Evolutionary conservation across 192 early-diverging fungal genomes (phyloP).

Genomic region (Coemansia asiatica): DNA sequence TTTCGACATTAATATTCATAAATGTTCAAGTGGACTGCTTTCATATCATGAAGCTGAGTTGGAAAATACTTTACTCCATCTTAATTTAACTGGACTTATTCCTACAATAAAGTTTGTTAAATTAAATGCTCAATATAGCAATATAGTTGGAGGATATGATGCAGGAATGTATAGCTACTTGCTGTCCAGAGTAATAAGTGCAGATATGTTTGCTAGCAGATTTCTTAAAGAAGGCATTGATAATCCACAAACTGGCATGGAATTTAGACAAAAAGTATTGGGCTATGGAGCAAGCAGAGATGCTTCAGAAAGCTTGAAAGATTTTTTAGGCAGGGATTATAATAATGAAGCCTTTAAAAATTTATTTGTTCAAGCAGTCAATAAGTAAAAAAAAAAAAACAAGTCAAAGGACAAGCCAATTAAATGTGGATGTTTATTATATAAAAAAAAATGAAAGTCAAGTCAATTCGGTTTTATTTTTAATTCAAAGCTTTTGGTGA

Average conservation of each 20-base stretch:
- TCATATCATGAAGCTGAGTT: background rate
- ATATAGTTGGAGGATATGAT: background rate
- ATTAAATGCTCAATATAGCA: background rate
- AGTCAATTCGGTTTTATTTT: background rate
- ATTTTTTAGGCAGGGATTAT: background rate
- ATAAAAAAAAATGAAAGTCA: background rate
- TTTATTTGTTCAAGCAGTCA: too few species aligned
- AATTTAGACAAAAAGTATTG: background rate
- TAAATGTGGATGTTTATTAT: background rate
- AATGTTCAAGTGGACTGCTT: background rate
- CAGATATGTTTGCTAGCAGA: background rate
- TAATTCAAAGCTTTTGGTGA: too few species aligned
- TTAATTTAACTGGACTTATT: background rate
- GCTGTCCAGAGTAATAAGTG: background rate
- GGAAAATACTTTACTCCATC: background rate
- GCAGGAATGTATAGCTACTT: background rate
- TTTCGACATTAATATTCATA: background rate
- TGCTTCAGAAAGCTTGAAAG: background rate
- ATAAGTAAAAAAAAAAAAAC: too few species aligned
- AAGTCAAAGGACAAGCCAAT: too few species aligned
- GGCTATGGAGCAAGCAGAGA: background rate
- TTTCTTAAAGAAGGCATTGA: slow-evolving; percentile 2
- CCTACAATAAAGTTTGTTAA: background rate
- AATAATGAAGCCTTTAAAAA: background rate
- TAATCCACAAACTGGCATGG: background rate